Conservation (phyloP, 805 yeast genomes). For the Candida multigemmis region DNA sequence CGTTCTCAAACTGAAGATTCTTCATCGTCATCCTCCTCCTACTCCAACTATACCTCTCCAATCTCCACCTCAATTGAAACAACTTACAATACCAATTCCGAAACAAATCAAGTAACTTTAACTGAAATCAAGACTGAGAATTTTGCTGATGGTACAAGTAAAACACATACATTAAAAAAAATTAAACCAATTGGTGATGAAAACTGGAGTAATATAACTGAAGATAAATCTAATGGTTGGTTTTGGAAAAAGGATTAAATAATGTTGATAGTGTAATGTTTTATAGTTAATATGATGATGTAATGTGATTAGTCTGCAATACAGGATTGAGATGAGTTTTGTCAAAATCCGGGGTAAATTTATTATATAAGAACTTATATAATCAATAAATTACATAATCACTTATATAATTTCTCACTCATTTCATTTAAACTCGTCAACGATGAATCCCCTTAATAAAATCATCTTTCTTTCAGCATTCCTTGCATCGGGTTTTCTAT, state of each 20-base stretch:
- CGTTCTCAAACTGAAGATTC: background rate
- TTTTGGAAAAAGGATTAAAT: slow-evolving; percentile 10
- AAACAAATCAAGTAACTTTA: slow-evolving; percentile 17
- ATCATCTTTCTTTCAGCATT: slow-evolving; percentile 38
- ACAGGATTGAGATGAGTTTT: background rate
- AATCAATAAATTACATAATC: background rate
- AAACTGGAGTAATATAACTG: slow-evolving; percentile 23
- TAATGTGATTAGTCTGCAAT: background rate
- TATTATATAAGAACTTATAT: background rate
- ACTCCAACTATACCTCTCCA: no score
- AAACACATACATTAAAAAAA: slow-evolving; percentile 18
- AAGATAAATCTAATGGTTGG: slow-evolving; percentile 12
- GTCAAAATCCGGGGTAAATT: background rate
- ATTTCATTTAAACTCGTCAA: background rate
- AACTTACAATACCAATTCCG: slow-evolving; percentile 14
- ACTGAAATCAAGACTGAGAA: slow-evolving; percentile 23
- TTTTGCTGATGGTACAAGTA: slow-evolving; percentile 28
- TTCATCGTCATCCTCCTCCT: no score
- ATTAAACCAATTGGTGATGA: slow-evolving; percentile 23
- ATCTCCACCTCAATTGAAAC: slow-evolving; percentile 20
- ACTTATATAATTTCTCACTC: background rate
- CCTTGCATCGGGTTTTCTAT: slow-evolving; percentile 34
- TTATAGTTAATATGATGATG: slow-evolving; percentile 3
- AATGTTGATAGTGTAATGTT: background rate
- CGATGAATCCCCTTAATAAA: slow-evolving; percentile 37